Evolutionary conservation across 768 basidiomycete genomes (phyloP).

Genomic region (Suillus hirtellus): DNA sequence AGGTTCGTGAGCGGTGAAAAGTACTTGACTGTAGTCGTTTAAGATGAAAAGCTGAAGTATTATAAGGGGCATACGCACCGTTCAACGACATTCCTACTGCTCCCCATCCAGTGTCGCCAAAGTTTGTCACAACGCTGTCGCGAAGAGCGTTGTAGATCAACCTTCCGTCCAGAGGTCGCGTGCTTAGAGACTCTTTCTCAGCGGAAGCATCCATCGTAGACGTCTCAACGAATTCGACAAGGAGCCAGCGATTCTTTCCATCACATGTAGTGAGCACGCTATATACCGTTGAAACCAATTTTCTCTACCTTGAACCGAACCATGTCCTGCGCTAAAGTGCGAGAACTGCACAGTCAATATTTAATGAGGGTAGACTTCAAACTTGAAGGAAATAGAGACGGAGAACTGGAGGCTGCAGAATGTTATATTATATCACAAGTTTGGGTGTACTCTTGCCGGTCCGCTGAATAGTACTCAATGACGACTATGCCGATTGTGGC

Average conservation of each 20-base stretch:
- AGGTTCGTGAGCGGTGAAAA: slow-evolving; percentile 82
- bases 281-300: background rate
- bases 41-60: background rate
- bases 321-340: background rate
- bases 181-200: slow-evolving; percentile 5
- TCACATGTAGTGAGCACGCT: background rate
- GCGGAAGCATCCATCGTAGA: slow-evolving; percentile 21
- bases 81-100: slow-evolving; percentile 69
- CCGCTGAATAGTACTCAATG: no score
- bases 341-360: background rate
- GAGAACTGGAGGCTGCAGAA: background rate
- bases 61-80: slow-evolving; percentile 43
- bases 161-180: slow-evolving; percentile 51
- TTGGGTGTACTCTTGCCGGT: no score
- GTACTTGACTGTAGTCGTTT: slow-evolving; percentile 67
- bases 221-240: slow-evolving; percentile 68
- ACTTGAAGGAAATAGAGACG: background rate
- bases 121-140: slow-evolving; percentile 55
- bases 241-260: slow-evolving; percentile 80
- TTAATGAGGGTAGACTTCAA: background rate
- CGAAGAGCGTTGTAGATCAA: slow-evolving; percentile 68
- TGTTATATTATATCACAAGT: background rate
- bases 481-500: no score
- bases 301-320: slow-evolving; percentile 6
- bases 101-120: slow-evolving; percentile 88